Evolutionary conservation across 1,284 basidiomycete genomes (phyloP), one percentile per base, ranked within the genome.

Genomic region (Ganoderma meredithae): DNA sequence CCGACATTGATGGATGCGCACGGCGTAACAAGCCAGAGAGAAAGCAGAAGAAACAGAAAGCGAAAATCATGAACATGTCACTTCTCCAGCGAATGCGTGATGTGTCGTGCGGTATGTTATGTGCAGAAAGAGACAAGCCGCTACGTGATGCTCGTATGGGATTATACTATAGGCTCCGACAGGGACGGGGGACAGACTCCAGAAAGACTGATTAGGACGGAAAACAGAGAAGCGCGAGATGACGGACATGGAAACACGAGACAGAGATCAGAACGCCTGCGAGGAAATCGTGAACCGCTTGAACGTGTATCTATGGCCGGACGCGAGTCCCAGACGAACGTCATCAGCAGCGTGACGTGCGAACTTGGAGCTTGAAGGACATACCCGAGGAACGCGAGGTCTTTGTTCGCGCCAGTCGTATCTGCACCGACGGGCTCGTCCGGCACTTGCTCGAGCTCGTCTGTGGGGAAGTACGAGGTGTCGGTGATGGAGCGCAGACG

Each of bases 391-490:
- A 98, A 98, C 27, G 96, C 96, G 65, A 98, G 86, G 80, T 97
- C 94, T 80, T 96, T 92, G 82, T 94, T 94, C 64, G 93, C 89
- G 68, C 91, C 89, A 61, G 89, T 84, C 31, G 88, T 87, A 75
- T 93, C 91, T 15, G 88, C 87, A 69, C 85, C 86, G 60, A 88
- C 88, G 22, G 93, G 85, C 72, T 94, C 90, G 69, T 96, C 89
- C 2, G 90, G 85, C 15, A 95, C 89, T 76, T 96, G 92, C 70
- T 94, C 92, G 67, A 98, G 90, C 78, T 99, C 97, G 74, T 99
- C 97, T 27, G 95, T 97, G 1, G 97, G 97, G 90, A 98, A 99
- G 83, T 98, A 98, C 9, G 92, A 95, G 1, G 96, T 98, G 78
- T 98, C 97, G 27, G 96, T 98, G 77, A 95, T 93, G 40, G 94